Evolutionary conservation across 371 early-diverging fungal species (phyloP).

Genomic region (Mucor sp.): DNA sequence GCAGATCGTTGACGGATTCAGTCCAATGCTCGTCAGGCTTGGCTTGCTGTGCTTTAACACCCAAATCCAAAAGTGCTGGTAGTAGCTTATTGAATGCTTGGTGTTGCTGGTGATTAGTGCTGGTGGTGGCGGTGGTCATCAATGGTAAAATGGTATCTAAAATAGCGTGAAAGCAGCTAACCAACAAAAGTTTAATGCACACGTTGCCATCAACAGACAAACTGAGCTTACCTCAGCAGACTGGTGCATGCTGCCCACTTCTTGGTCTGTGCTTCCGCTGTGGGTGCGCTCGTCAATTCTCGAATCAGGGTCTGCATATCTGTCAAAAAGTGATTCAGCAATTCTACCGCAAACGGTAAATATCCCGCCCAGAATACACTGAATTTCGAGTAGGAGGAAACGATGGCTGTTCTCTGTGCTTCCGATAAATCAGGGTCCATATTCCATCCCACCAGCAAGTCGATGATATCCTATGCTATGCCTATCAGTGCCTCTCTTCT

Average conservation of each 20-base stretch:
- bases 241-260: conserved; percentile 24
- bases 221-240: conserved; percentile 24
- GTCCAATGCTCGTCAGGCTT: conserved; percentile 22
- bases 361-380: conserved; percentile 28
- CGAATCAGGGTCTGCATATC: conserved; percentile 26
- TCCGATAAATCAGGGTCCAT: conserved; percentile 54
- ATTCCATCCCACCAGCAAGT: conserved; percentile 73
- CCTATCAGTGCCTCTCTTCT: neutral
- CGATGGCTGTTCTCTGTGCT: conserved; percentile 22
- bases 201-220: neutral
- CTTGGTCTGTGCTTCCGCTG: conserved; percentile 1
- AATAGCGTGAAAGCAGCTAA: conserved; percentile 22
- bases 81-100: conserved; percentile 27
- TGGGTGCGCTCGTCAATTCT: conserved; percentile 2
- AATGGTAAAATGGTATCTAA: conserved; percentile 16
- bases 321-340: conserved; percentile 55
- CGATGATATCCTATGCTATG: conserved; percentile 56
- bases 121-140: neutral
- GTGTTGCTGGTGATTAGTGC: neutral
- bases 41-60: conserved; percentile 11
- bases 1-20: conserved; percentile 8
- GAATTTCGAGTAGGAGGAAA: conserved; percentile 24
- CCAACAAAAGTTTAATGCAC: neutral
- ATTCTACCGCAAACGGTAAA: conserved; percentile 42
- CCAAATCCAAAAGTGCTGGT: conserved; percentile 22